phyloP scores from a whole-genome alignment of 1,284 basidiomycete genomes.

The Cystobasidium sp. region DNA sequence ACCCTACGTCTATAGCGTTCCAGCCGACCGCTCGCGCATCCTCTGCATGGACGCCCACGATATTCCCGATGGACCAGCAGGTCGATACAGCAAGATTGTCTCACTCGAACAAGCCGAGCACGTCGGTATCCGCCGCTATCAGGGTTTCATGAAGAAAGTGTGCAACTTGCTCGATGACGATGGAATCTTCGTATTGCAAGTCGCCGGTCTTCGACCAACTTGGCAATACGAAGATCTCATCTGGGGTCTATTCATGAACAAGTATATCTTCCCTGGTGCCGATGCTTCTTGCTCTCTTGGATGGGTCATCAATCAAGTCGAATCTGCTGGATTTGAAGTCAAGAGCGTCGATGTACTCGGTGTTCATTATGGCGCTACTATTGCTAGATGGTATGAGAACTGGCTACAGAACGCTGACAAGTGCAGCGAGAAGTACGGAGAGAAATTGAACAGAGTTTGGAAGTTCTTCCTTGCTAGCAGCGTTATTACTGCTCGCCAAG shows the following conservation, averaged over 20 bases:
- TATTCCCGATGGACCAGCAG: constrained; percentile 76
- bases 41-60: constrained; percentile 95
- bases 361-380: constrained; percentile 77
- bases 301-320: constrained; percentile 86
- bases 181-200: constrained; percentile 92
- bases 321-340: constrained; percentile 92
- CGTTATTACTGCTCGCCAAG: constrained; percentile 65
- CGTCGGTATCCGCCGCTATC: constrained; percentile 93
- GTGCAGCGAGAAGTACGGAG: constrained; percentile 86
- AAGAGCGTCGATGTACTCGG: constrained; percentile 91
- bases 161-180: constrained; percentile 94
- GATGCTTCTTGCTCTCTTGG: constrained; percentile 93
- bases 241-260: constrained; percentile 75
- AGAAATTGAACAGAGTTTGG: constrained; percentile 62
- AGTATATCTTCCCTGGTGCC: constrained; percentile 78
- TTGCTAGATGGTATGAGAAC: constrained; percentile 92
- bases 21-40: constrained; percentile 79
- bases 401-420: constrained; percentile 70
- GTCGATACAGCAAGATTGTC: constrained; percentile 88
- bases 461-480: constrained; percentile 51
- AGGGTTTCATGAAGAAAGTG: constrained; percentile 84
- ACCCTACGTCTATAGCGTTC: constrained; percentile 56
- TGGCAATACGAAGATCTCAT: constrained; percentile 99
- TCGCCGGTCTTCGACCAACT: constrained; percentile 86
- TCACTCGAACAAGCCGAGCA: constrained; percentile 99